Evolutionary conservation across 345 rosid genomes (phyloP).

Genomic region (Gossypioides kirkii): DNA sequence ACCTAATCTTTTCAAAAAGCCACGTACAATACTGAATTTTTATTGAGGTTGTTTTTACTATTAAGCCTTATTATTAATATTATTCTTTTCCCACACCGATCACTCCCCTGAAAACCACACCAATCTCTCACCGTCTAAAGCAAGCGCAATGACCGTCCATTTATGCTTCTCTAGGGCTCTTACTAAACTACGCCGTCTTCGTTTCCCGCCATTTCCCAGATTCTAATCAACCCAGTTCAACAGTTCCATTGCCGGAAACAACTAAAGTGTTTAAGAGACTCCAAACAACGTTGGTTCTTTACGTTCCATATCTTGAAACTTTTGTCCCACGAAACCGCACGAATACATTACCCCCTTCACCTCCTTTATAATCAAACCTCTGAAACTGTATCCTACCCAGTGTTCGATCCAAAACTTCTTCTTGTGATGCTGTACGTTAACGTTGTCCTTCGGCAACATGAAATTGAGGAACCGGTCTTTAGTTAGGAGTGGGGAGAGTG

Average conservation of each 20-base stretch:
- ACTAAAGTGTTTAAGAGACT: slow-evolving; percentile 38
- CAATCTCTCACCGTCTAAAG: slow-evolving; percentile 29
- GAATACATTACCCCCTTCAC: slow-evolving; percentile 35
- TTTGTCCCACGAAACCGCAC: slow-evolving; percentile 49
- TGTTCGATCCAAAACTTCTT: slow-evolving; percentile 49
- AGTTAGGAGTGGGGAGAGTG: slow-evolving; percentile 40
- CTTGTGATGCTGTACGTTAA: slow-evolving; percentile 38
- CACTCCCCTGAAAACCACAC: slow-evolving; percentile 39
- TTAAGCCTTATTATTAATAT: not conserved
- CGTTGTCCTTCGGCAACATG: slow-evolving; percentile 33
- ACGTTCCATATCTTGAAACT: slow-evolving; percentile 42
- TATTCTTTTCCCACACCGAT: slow-evolving; percentile 35
- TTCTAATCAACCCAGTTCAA: slow-evolving; percentile 37
- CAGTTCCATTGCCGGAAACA: slow-evolving; percentile 30
- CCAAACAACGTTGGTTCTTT: slow-evolving; percentile 27
- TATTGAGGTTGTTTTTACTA: too few species aligned
- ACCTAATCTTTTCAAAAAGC: too few species aligned
- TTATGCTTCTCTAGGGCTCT: slow-evolving; percentile 32
- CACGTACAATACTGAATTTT: too few species aligned
- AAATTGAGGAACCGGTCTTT: slow-evolving; percentile 32
- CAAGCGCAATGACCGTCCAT: slow-evolving; percentile 37
- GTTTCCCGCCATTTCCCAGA: slow-evolving; percentile 31
- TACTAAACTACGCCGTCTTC: slow-evolving; percentile 28
- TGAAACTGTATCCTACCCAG: slow-evolving; percentile 40
- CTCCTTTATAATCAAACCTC: slow-evolving; percentile 23